Evolutionary conservation across 2,329 filamentous ascomycete genomes (phyloP).

Genomic region (Fusarium sp.): DNA sequence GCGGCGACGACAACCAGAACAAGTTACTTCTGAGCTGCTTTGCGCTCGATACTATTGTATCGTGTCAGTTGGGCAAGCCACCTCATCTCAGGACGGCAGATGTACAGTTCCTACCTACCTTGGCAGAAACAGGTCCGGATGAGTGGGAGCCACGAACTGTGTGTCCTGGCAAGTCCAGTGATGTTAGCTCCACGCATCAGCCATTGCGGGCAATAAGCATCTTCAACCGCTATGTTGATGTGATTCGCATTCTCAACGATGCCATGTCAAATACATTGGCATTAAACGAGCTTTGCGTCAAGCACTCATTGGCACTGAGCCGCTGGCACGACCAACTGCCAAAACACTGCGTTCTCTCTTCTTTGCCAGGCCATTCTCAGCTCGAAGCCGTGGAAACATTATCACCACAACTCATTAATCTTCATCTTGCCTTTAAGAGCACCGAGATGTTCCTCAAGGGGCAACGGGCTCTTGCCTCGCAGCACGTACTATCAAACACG

Average conservation of each 20-base stretch:
- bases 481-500: background rate
- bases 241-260: background rate
- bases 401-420: slow-evolving; percentile 2
- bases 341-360: background rate
- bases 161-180: background rate
- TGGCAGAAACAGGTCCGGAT: background rate
- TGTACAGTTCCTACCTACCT: background rate
- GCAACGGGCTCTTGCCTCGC: background rate
- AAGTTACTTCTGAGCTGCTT: background rate
- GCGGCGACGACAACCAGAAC: background rate
- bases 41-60: background rate
- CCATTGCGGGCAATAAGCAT: slow-evolving; percentile 1
- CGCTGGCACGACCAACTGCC: slow-evolving; percentile 2
- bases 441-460: background rate
- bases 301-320: background rate
- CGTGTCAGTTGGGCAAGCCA: background rate
- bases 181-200: background rate
- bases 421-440: background rate
- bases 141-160: background rate
- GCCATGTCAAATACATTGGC: background rate
- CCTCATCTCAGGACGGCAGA: background rate
- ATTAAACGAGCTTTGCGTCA: background rate
- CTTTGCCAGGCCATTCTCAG: background rate
- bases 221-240: background rate
- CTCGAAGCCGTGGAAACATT: background rate